Conservation (phyloP, 129 eudicot genomes). For the Dittrichia graveolens region DNA sequence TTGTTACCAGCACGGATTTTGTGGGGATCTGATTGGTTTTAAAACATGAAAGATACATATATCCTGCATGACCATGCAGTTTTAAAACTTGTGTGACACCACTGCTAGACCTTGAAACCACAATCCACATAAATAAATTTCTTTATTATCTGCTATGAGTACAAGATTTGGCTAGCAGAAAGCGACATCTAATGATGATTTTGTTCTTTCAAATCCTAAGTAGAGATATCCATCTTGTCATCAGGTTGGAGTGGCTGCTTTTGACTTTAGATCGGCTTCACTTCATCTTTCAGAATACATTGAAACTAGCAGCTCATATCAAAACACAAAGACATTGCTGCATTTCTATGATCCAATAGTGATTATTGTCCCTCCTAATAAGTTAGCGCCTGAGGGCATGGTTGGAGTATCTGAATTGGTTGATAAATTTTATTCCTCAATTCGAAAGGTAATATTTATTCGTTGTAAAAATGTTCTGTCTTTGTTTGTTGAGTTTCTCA, state of each 20-base stretch:
- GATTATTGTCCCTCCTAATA: conserved; percentile 83
- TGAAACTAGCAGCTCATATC: conserved; percentile 93
- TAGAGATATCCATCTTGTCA: neutral
- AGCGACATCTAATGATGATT: neutral
- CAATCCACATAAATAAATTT: neutral
- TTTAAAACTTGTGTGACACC: too few relatives aligned
- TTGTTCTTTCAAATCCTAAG: neutral
- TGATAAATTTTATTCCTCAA: conserved; percentile 73
- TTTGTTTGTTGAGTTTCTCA: conserved; percentile 15
- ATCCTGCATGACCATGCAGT: too few relatives aligned
- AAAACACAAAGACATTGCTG: conserved; percentile 85
- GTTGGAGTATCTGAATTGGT: conserved; percentile 86
- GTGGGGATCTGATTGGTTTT: too few relatives aligned
- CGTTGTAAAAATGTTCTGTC: neutral
- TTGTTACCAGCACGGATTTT: too few relatives aligned
- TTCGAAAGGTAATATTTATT: conserved; percentile 54
- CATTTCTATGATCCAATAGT: conserved; percentile 89
- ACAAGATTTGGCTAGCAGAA: conserved; percentile 10
- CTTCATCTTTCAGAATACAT: conserved; percentile 93
- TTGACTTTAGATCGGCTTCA: conserved; percentile 92
- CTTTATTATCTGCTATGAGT: conserved; percentile 9
- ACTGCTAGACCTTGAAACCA: too few relatives aligned
- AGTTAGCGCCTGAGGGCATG: conserved; percentile 85
- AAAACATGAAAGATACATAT: too few relatives aligned
- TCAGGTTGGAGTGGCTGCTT: conserved; percentile 99